Evolutionary conservation across 345 rosid genomes (phyloP), one percentile per base, ranked within the genome.

Genomic region (Durio zibethinus): DNA sequence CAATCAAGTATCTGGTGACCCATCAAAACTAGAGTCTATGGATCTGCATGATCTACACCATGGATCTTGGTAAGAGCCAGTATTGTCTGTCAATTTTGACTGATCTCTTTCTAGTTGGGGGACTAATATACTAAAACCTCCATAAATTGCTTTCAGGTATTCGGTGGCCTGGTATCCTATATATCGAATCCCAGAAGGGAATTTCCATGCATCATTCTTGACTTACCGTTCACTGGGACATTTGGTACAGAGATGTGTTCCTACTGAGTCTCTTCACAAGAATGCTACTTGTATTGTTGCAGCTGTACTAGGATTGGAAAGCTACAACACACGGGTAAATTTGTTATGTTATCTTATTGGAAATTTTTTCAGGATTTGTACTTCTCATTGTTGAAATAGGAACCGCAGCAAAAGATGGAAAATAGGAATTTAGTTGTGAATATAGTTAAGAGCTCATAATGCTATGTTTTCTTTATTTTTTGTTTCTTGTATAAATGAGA

Each of bases 141-240:
- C 27, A 33, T 27, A 18, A 57, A 27, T 70, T 57, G 47, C 40
- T 61, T 70, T 42, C 72, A 83, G 86, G 81, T 83, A 77, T 75
- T 75, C 83, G 38, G 86, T 83, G 27, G 86, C 83, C 7, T 80
- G 86, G 86, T 77, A 83, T 78, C 83, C 86, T 16, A 72, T 80
- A 57, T 80, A 78, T 48, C 59, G 71, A 57, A 83, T 83, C 63
- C 83, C 86, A 4, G 75, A 40, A 18, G 80, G 81, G 15, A 80
- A 72, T 10, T 68, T 83, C 18, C 52, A 54, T 33, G 76, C 83
- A 52, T 75, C 85, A 10, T 83, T 79, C 79, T n/a, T 83, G 81
- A 83, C 83, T 35, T 83, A 70, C 70, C 83, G 80, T 70, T 80
- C 77, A 4, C 47, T 72, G 6, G 80, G 82, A 36, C 77, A 80